Evolutionary conservation across 164 flowering plant genomes (phyloP).

Genomic region (Warburgia ugandensis): DNA sequence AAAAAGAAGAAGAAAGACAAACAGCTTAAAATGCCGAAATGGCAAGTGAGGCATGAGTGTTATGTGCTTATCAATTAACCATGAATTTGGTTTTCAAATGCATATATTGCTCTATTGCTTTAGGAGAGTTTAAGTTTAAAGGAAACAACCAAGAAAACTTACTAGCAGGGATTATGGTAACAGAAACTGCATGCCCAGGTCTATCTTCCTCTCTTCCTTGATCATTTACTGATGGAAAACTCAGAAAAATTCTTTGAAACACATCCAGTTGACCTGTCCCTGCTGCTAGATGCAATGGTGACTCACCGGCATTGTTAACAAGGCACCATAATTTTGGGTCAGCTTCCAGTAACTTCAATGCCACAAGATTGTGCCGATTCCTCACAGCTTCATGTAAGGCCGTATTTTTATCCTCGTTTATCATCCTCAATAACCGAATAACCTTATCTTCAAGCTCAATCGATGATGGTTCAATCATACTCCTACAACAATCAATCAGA

Average conservation of each 20-base stretch:
- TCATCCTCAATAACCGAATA: background rate
- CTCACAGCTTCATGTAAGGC: slow-evolving; percentile 9
- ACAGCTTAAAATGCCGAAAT: no score
- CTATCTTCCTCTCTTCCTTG: background rate
- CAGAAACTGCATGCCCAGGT: background rate
- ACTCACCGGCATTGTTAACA: background rate
- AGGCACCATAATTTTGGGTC: background rate
- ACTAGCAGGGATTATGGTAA: background rate
- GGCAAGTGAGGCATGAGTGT: no score
- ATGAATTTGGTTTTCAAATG: no score
- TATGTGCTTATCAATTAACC: background rate
- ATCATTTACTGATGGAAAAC: background rate
- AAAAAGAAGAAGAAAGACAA: background rate
- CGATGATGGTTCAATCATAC: background rate
- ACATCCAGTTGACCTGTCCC: background rate
- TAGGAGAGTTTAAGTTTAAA: background rate
- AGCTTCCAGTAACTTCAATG: background rate
- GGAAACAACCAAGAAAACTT: background rate
- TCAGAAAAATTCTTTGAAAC: background rate
- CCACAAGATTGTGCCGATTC: slow-evolving; percentile 1
- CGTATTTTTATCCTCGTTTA: slow-evolving; percentile 3
- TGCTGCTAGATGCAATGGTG: slow-evolving; percentile 9
- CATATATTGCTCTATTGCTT: no score
- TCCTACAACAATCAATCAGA: no score
- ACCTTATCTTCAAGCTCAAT: background rate